Base-by-base conservation (phyloP, 1,284 basidiomycete species). In the Tilletiaria anomala region DNA sequence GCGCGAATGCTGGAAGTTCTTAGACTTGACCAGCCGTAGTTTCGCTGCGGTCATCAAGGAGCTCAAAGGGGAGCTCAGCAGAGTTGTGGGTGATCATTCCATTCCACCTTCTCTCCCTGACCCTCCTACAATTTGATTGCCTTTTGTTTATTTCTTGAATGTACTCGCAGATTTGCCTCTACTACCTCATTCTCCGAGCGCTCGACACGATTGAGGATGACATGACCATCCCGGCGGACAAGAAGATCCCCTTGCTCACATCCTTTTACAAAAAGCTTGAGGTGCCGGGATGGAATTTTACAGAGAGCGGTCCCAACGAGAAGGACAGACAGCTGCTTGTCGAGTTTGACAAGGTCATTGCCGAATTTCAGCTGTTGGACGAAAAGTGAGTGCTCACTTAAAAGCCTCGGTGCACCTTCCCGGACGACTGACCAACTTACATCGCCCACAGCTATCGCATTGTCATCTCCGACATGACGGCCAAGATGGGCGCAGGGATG, bases 141-240 rank as follows among this genome's bases (percentile, higher is more conserved):
- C 10, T 31, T n/a, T 31, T 31, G 10, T 31, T 31, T n/a, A 10
- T 31, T 31, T n/a, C 6, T 6, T n/a, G n/a, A n/a, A n/a, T n/a
- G n/a, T n/a, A n/a, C n/a, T n/a, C n/a, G n/a, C n/a, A n/a, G n/a
- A 61, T 94, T 51, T 88, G 84, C 67, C 69, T 99, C 48, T 97
- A 94, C 70, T 99, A 97, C 70, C 77, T 99, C 39, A 82, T 91
- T 4, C 76, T 99, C 5, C 78, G 91, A 19, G 91, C 78, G 1
- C 72, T 97, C 22, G 93, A 97, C 70, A 97, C 93, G 10, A 77
- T 99, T 47, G 91, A 99, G 69, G 91, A 97, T 68, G 91, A 99
- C 72, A 97, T 96, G 88, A 85, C 88, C 2, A 77, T 99, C 44
- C 75, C 83, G 1, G 82, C 88, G 67, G 72, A 78, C 10, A 70